Conservation (phyloP, 2,329 filamentous ascomycete species). For the Chalaropsis thielavioides region DNA sequence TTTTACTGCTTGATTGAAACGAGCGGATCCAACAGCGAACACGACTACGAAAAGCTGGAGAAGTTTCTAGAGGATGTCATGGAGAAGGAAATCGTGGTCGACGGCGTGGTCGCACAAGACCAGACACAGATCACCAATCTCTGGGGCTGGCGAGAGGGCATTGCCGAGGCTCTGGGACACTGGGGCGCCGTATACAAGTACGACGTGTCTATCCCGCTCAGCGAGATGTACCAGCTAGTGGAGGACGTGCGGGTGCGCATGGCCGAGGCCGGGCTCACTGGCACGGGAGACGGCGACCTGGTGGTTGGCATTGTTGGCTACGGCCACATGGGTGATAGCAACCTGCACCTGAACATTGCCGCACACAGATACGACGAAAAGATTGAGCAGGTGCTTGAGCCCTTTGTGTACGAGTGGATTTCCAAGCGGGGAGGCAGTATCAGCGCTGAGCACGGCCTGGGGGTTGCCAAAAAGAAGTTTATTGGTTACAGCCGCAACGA, state of each 20-base stretch:
- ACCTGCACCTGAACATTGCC: conserved; percentile 83
- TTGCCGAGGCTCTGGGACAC: conserved; percentile 77
- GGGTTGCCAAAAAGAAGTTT: conserved; percentile 88
- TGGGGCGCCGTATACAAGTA: conserved; percentile 98
- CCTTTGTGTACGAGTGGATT: conserved; percentile 97
- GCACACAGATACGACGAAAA: conserved; percentile 70
- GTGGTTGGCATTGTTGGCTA: conserved; percentile 89
- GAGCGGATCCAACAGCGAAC: conserved; percentile 83
- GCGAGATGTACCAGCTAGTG: conserved; percentile 76
- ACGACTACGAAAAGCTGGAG: conserved; percentile 84
- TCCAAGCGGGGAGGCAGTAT: conserved; percentile 77
- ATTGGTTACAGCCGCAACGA: conserved; percentile 85
- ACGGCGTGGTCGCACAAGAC: conserved; percentile 85
- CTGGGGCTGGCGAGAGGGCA: conserved; percentile 88
- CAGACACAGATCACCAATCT: conserved; percentile 75
- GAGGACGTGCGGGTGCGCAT: conserved; percentile 68
- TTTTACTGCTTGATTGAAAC: conserved; percentile 98
- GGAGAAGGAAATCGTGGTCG: conserved; percentile 68
- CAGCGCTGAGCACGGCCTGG: conserved; percentile 89
- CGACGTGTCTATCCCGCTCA: conserved; percentile 83
- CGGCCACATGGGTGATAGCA: conserved; percentile 95
- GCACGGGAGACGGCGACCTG: conserved; percentile 42
- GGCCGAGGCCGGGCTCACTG: conserved; percentile 58
- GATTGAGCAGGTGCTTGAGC: conserved; percentile 78
- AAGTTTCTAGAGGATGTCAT: conserved; percentile 85